Base-by-base conservation (phyloP, 2,329 filamentous ascomycete species). In the Fusarium citri region DNA sequence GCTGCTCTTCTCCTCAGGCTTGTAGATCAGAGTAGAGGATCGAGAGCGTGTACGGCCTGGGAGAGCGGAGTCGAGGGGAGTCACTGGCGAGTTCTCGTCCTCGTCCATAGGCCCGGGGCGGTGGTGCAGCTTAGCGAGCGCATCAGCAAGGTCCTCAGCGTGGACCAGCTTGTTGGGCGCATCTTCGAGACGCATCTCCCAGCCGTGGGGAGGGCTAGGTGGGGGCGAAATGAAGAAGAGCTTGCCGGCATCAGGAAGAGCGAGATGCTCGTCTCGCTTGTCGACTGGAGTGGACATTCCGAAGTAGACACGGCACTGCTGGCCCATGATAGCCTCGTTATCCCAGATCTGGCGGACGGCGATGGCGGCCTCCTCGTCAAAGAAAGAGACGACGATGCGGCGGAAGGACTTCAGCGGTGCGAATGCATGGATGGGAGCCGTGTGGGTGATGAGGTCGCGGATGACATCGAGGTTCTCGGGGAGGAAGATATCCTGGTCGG, bases 351-450 rank as follows among this genome's bases (percentile, higher is more conserved):
- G 84, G 68, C 92, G 90, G 59, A 95, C 91, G 59, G 85, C 83
- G 73, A 93, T 89, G 59, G 93, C 92, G 56, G 91, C 87, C 55
- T 90, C 87, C 74, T 87, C 84, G 65, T 89, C 88, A 80, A 87
- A 90, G 84, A 96, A 95, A 72, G 92, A 93, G 66, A 92, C 88
- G 73, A 95, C 86, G 76, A 96, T 94, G 78, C 93, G 91, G 69
- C 91, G 88, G 85, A 96, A 94, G 9, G 91, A 94, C 79, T 93
- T 93, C 68, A 96, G 87, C 1, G 93, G 93, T 14, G 91, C 88
- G 86, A 92, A 96, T 63, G 91, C 89, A 81, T 93, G 90, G 69
- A 95, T 89, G 53, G 89, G 85, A 5, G 91, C 91, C n/a, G 90
- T 88, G 51, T 87, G 80, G 75, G 87, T 83, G 78, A 96, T 90